Base-by-base conservation (phyloP, 1,284 basidiomycete species). In the Moesziomyces parantarcticus region DNA sequence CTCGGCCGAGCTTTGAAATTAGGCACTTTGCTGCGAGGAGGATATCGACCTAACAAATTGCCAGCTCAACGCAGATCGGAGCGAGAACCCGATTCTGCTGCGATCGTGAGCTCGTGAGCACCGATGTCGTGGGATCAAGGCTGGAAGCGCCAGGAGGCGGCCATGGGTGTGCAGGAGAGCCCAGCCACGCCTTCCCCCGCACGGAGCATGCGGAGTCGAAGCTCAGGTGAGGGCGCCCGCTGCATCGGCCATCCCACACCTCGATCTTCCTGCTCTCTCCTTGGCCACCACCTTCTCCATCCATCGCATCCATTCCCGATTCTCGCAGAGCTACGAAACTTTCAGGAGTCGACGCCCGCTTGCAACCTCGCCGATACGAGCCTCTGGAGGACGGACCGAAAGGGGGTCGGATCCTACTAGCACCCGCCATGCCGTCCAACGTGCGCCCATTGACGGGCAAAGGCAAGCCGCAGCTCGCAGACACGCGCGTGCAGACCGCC, bases 391-490 rank as follows among this genome's bases (percentile, higher is more conserved):
- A 25, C 20, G 20, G 14, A 21, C 22, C 18, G 23, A 6, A 22
- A 1, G 13, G 22, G 16, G 16, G 16, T 16, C 16, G 23, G 44
- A 22, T 14, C 16, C 20, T 21, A 7, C 7, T 36, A 39, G 22
- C 34, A 14, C 16, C 34, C 6, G 14, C 26, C 2, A 75, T 75
- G 72, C 72, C 72, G 13, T 66, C 72, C 52, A 75, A 70, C 25
- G 57, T 70, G 14, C 58, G 72, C 25, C 67, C 67, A 1, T 39
- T 75, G 22, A 75, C 72, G 56, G 72, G 72, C 56, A 75, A 63
- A 43, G 40, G 46, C 49, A 62, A 50, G 7, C 14, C 44, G 29
- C 32, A 46, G 13, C 20, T 21, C 7, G 42, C 44, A 6, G 40
- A 64, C 18, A 58, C 53, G 9, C 49, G 58, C 13, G 68, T 72